Conservation (phyloP, 306 rosid species). For the Urtica urens region DNA sequence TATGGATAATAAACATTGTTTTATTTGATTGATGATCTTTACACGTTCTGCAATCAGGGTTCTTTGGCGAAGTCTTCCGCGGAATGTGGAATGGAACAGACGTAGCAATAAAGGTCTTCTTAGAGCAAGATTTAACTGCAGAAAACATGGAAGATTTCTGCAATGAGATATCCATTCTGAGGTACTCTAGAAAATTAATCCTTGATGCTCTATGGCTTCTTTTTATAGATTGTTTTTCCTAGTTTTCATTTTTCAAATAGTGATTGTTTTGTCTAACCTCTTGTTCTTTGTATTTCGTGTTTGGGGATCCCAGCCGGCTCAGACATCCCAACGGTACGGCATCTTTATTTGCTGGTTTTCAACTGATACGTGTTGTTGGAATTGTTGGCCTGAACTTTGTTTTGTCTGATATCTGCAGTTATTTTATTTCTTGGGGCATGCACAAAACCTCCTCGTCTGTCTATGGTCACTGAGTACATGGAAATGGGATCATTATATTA, state of each 20-base stretch:
- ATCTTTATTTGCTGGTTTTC: constrained; percentile 14
- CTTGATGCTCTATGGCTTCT: not conserved
- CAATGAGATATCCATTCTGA: constrained; percentile 91
- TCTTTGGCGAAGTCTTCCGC: constrained; percentile 97
- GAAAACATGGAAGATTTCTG: constrained; percentile 99
- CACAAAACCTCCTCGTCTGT: constrained; percentile 91
- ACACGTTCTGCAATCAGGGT: constrained; percentile 38
- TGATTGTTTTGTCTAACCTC: constrained; percentile 31
- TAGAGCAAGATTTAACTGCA: constrained; percentile 88
- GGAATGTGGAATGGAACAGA: constrained; percentile 97
- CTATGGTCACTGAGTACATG: constrained; percentile 97
- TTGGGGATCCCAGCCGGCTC: constrained; percentile 75
- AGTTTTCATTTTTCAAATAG: constrained; percentile 1
- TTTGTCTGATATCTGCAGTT: constrained; percentile 44
- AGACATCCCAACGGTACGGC: constrained; percentile 93
- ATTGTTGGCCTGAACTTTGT: too few relatives aligned
- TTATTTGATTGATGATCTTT: not conserved
- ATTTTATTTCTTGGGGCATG: constrained; percentile 98
- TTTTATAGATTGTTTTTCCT: constrained; percentile 10
- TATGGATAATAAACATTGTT: not conserved
- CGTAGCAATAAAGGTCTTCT: constrained; percentile 91
- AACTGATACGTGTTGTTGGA: constrained; percentile 16
- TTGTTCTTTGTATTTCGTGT: constrained; percentile 14
- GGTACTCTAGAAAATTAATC: constrained; percentile 23
- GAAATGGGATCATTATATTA: constrained; percentile 93